Evolutionary conservation across 768 basidiomycete genomes (phyloP).

Genomic region (Melanogaster broomeanus): DNA sequence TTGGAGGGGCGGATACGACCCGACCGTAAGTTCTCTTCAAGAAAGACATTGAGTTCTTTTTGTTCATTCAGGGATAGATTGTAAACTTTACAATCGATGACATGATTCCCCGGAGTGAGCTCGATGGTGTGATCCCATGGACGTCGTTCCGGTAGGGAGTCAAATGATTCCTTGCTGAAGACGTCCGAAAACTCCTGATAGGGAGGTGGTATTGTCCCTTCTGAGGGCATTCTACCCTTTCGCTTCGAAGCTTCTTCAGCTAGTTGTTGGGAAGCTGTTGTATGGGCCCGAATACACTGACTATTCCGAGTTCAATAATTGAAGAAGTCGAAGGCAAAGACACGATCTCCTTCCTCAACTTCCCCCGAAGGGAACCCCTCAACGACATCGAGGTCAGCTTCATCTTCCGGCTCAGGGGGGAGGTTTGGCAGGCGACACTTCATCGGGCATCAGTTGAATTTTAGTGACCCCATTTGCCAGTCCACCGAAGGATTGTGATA

Average conservation of each 20-base stretch:
- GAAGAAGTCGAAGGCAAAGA: slow-evolving; percentile 3
- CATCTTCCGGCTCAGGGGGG: background rate
- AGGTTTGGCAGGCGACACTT: background rate
- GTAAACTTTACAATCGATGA: slow-evolving; percentile 4
- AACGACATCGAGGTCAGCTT: background rate
- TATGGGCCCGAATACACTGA: slow-evolving; percentile 1
- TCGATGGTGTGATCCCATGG: slow-evolving; percentile 13
- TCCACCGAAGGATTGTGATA: background rate
- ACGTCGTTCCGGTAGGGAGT: slow-evolving; percentile 14
- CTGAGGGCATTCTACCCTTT: background rate
- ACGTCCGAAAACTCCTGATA: slow-evolving; percentile 16
- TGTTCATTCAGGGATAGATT: slow-evolving; percentile 19
- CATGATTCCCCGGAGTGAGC: slow-evolving; percentile 1
- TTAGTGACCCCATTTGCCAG: background rate
- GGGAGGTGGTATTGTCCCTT: slow-evolving; percentile 6
- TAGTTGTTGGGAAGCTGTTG: background rate
- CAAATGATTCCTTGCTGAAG: slow-evolving; percentile 22
- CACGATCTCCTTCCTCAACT: slow-evolving; percentile 1
- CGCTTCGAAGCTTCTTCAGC: background rate
- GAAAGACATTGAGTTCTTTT: slow-evolving; percentile 15
- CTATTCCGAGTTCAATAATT: background rate
- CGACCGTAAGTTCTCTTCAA: slow-evolving; percentile 23
- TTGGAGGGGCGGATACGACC: slow-evolving; percentile 19
- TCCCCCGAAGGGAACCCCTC: background rate
- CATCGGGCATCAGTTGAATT: slow-evolving; percentile 1